Evolutionary conservation across 2,329 filamentous ascomycete genomes (phyloP).

Genomic region (Ophiostoma piceae): DNA sequence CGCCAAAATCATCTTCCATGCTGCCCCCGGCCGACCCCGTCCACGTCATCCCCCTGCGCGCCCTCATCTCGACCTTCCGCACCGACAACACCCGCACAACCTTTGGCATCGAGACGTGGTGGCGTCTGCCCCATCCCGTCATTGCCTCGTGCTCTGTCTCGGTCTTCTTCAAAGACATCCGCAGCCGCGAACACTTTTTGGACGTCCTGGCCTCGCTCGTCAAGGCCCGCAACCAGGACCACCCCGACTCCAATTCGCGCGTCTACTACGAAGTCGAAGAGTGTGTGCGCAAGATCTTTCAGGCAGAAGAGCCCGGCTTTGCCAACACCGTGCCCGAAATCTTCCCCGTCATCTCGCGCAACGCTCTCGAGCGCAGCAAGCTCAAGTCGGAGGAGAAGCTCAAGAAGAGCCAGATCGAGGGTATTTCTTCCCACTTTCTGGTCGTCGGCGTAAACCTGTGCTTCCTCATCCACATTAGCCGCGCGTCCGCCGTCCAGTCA

Average conservation of each 20-base stretch:
- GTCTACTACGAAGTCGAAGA: conserved; percentile 45
- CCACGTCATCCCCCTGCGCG: conserved; percentile 46
- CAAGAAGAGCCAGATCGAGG: conserved; percentile 43
- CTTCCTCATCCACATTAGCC: conserved; percentile 48
- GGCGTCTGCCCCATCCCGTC: conserved; percentile 43
- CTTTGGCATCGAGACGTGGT: conserved; percentile 54
- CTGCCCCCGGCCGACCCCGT: conserved; percentile 32
- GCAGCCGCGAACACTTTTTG: conserved; percentile 48
- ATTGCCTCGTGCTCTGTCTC: conserved; percentile 45
- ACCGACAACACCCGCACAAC: conserved; percentile 45
- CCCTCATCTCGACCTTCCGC: conserved; percentile 49
- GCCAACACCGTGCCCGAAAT: conserved; percentile 39
- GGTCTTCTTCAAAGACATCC: conserved; percentile 46
- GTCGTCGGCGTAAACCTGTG: conserved; percentile 51
- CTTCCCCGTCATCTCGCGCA: conserved; percentile 50
- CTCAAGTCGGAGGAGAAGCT: conserved; percentile 39
- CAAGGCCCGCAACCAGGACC: conserved; percentile 33
- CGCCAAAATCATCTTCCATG: conserved; percentile 21
- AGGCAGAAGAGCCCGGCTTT: conserved; percentile 40
- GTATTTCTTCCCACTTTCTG: conserved; percentile 52
- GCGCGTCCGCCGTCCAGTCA: conserved; percentile 39
- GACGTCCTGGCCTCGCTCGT: conserved; percentile 40
- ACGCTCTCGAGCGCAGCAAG: conserved; percentile 35
- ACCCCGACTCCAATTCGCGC: conserved; percentile 35
- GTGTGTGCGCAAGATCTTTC: conserved; percentile 45